Conservation (phyloP, 352 stramenopile genomes). For the Globisporangium middletonii region DNA sequence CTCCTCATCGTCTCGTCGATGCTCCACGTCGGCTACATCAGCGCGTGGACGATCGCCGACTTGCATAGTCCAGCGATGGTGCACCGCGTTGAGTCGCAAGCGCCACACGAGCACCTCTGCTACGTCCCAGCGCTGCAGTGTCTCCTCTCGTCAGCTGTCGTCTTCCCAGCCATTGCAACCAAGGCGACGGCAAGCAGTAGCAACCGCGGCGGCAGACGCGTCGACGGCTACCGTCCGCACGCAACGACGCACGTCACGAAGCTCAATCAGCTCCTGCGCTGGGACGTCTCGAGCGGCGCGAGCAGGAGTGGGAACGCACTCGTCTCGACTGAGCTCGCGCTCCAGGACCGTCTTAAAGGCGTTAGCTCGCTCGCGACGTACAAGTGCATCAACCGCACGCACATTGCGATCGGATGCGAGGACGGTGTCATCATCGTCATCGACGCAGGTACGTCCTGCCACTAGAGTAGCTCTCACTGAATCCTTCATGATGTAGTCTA, state of each 20-base stretch:
- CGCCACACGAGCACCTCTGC: conserved; percentile 48
- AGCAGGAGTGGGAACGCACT: conserved; percentile 9
- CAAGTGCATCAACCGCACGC: conserved; percentile 45
- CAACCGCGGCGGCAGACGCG: not conserved
- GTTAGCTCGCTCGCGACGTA: conserved; percentile 38
- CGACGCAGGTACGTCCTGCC: conserved; percentile 33
- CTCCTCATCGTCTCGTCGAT: conserved; percentile 56
- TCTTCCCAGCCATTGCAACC: conserved; percentile 29
- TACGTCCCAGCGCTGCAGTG: conserved; percentile 51
- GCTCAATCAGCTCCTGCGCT: conserved; percentile 50
- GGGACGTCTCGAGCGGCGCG: conserved; percentile 26
- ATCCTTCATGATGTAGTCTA: not conserved
- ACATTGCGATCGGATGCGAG: conserved; percentile 42
- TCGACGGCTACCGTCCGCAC: conserved; percentile 27
- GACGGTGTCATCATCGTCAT: conserved; percentile 51
- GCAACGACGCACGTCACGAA: conserved; percentile 30
- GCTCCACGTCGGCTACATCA: conserved; percentile 43
- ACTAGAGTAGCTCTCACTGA: not conserved
- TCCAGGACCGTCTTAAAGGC: conserved; percentile 44
- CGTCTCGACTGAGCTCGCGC: conserved; percentile 15
- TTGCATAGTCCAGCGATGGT: conserved; percentile 52
- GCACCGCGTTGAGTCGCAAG: conserved; percentile 47
- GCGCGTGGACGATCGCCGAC: conserved; percentile 49
- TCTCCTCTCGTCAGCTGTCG: conserved; percentile 39
- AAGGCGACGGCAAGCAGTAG: not conserved